Conservation (phyloP, 2,329 filamentous ascomycete species). For the Rugonectria rugulosa region DNA sequence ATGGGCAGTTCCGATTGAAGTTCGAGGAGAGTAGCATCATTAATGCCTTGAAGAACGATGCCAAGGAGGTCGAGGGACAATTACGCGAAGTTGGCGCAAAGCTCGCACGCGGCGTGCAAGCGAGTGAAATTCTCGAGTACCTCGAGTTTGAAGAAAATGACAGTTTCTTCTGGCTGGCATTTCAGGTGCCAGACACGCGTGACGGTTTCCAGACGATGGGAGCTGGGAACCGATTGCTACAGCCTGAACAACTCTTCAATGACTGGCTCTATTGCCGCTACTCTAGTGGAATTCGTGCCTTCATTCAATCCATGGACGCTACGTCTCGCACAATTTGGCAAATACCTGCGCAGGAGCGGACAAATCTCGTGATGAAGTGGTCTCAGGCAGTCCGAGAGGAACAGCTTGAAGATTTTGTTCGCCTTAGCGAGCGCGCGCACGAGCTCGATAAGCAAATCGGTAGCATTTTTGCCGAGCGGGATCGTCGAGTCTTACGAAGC, state of each 20-base stretch:
- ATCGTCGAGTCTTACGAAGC: constrained; percentile 52
- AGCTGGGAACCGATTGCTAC: constrained; percentile 52
- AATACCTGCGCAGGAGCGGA: constrained; percentile 50
- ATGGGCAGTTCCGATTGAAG: constrained; percentile 47
- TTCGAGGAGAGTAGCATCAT: constrained; percentile 44
- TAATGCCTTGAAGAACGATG: constrained; percentile 43
- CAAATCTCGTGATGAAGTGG: constrained; percentile 52
- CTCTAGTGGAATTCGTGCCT: background rate
- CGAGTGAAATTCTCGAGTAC: constrained; percentile 47
- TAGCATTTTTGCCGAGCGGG: constrained; percentile 52
- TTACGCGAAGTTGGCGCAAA: constrained; percentile 34
- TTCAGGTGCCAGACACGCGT: constrained; percentile 55
- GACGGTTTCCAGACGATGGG: constrained; percentile 58
- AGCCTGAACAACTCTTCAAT: constrained; percentile 27
- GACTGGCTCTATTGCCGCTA: constrained; percentile 24
- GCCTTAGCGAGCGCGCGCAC: constrained; percentile 51
- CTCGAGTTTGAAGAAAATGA: constrained; percentile 62
- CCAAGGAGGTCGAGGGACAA: constrained; percentile 20
- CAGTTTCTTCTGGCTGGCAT: constrained; percentile 61
- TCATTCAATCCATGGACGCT: constrained; percentile 29
- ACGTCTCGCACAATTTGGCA: constrained; percentile 58
- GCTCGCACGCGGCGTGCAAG: constrained; percentile 19
- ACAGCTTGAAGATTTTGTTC: constrained; percentile 50
- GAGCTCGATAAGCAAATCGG: constrained; percentile 49
- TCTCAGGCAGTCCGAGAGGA: constrained; percentile 57